phyloP scores from a whole-genome alignment of 768 basidiomycete species.

The Boletus edulis region DNA sequence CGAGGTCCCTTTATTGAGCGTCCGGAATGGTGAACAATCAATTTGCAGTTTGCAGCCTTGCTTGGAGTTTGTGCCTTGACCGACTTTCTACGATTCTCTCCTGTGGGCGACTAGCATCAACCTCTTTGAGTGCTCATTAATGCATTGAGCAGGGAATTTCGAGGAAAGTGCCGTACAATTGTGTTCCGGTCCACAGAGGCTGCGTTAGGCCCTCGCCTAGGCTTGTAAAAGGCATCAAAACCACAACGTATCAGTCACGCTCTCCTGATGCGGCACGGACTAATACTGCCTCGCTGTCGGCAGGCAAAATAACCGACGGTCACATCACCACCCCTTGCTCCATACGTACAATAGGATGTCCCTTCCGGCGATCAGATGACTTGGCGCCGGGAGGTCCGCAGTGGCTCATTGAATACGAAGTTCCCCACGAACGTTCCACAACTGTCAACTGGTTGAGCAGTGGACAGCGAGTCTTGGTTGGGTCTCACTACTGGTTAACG shows the following conservation, averaged over 20 bases:
- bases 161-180: no score
- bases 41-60: background rate
- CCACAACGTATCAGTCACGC: no score
- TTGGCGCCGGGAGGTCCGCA: background rate
- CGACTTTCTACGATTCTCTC: background rate
- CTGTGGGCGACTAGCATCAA: background rate
- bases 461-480: background rate
- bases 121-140: no score
- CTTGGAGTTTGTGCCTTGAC: background rate
- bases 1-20: background rate
- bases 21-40: background rate
- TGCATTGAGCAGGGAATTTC: no score
- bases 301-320: background rate
- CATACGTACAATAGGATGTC: background rate
- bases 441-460: no score
- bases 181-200: no score
- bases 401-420: background rate
- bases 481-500: background rate
- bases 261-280: no score
- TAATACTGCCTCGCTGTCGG: background rate
- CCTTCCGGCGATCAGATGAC: background rate
- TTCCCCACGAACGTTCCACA: background rate
- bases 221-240: no score
- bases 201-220: no score
- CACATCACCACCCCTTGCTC: background rate